These are phyloP conservation scores for Trypanosoma rangeli DNA, from an alignment of 208 protist species.

Conservation along the genomic window DNA sequence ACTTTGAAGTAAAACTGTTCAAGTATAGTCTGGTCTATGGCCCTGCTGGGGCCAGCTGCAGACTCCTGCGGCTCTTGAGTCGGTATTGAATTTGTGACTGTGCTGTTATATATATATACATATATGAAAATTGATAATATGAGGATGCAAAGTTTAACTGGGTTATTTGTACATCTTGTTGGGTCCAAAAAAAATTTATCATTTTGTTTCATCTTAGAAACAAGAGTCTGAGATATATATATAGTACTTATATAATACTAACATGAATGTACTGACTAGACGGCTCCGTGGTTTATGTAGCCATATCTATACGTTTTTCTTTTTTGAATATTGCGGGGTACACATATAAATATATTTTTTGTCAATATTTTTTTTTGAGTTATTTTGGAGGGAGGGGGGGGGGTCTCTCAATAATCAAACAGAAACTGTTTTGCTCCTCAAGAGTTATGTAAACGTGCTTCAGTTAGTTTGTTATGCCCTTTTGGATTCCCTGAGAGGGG, in stretches of 20 bases:
- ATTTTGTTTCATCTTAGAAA: constrained; percentile 6
- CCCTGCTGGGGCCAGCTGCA: background rate
- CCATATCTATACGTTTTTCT: background rate
- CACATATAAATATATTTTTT: background rate
- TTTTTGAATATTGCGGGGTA: background rate
- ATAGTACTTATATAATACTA: background rate
- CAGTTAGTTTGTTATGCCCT: background rate
- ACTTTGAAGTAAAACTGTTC: background rate
- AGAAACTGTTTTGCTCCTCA: background rate
- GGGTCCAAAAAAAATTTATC: background rate
- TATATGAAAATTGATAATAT: background rate
- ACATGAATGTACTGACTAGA: background rate
- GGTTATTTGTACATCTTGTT: background rate
- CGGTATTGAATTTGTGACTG: background rate
- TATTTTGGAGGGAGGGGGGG: background rate
- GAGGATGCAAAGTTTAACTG: background rate
- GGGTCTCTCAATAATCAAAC: background rate
- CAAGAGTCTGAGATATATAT: constrained; percentile 2
- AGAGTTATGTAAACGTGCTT: background rate
- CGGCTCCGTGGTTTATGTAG: background rate
- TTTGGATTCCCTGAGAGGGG: background rate
- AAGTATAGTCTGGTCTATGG: background rate
- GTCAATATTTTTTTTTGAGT: background rate
- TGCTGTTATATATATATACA: background rate
- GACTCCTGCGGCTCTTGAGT: background rate